Evolutionary conservation across 352 stramenopile species (phyloP), one percentile per base, ranked within the genome.

Genomic region (Phytophthora fragariaefolia): DNA sequence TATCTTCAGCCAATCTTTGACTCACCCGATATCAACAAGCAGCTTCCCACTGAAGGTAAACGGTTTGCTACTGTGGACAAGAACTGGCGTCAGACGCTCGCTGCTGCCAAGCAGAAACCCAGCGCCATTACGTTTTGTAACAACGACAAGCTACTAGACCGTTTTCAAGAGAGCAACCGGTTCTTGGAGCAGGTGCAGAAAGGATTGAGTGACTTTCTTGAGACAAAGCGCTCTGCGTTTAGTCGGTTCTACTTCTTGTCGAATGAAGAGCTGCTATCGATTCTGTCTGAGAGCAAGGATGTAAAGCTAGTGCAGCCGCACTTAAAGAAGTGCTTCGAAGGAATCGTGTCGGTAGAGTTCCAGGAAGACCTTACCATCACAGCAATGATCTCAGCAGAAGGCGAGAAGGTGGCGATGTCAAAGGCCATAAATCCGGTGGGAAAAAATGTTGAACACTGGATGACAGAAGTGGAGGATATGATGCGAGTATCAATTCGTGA

Each of bases 1-100:
- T 98, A 98, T 52, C 75, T 98, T 7, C 93, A 98, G 68, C 95
- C 95, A 9, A 98, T 98, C 54, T 98, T 98, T 46, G 95, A 98
- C 65, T 98, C 91, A 2, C 83, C 91, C 0, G 95, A 98, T 58
- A 98, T 98, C 63, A 98, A 98, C 79, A 98, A 98, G 66, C 95
- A 98, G 61, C 82, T 98, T 1, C 95, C 95, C 0, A 94, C 85
- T 4, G 95, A 98, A 69, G 93, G 92, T 13, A 98, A 98, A 61
- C 82, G 94, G 6, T 98, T 98, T 61, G 85, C 90, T 0, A 98
- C 92, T 2, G 95, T 98, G 0, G 95, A 98, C 65, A 98, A 98
- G 65, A 97, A 98, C 71, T 99, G 95, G 93, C 80, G 95, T 3
- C 82, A 95, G 48, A 98, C 91, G 0, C 89, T 98, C 36, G 71